These are phyloP conservation scores for Podospora didyma DNA, from an alignment of 495 filamentous ascomycete species.

Conservation along the genomic window DNA sequence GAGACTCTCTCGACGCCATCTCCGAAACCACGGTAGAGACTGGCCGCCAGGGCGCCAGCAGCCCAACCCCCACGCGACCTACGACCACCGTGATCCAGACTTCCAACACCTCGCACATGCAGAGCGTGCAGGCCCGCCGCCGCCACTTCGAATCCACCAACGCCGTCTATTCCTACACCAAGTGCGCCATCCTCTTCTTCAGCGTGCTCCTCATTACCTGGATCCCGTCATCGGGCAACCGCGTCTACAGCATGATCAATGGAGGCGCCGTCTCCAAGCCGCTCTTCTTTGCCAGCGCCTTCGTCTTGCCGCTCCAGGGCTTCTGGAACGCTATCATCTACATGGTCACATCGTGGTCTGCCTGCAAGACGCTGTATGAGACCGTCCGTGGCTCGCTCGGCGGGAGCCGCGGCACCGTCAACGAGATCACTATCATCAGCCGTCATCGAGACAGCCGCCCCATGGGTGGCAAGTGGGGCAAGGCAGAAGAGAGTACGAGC, in stretches of 20 bases:
- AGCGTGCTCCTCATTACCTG: constrained; percentile 76
- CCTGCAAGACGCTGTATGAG: constrained; percentile 35
- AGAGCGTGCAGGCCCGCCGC: constrained; percentile 1
- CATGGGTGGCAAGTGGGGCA: constrained; percentile 1
- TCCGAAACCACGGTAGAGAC: constrained; percentile 14
- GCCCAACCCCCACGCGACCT: not conserved
- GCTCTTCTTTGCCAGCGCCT: constrained; percentile 66
- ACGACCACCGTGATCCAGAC: not conserved
- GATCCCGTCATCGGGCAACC: constrained; percentile 78
- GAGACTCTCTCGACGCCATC: constrained; percentile 15
- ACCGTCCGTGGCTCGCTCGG: not conserved
- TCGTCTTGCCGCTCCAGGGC: constrained; percentile 79
- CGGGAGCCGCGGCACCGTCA: not conserved
- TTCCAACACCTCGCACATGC: not conserved
- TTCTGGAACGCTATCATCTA: constrained; percentile 88
- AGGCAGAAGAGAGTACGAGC: constrained; percentile 16
- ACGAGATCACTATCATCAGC: not conserved
- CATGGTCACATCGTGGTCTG: constrained; percentile 55
- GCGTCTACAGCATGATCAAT: constrained; percentile 65
- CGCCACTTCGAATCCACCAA: constrained; percentile 35
- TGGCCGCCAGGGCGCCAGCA: constrained; percentile 9
- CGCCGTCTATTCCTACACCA: constrained; percentile 74
- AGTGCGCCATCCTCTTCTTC: constrained; percentile 83
- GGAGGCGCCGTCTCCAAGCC: constrained; percentile 49
- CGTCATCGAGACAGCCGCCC: constrained; percentile 4